Evolutionary conservation across 805 yeast species (phyloP), one percentile per base, ranked within the genome.

Genomic region (Tetrapisispora phaffii): DNA sequence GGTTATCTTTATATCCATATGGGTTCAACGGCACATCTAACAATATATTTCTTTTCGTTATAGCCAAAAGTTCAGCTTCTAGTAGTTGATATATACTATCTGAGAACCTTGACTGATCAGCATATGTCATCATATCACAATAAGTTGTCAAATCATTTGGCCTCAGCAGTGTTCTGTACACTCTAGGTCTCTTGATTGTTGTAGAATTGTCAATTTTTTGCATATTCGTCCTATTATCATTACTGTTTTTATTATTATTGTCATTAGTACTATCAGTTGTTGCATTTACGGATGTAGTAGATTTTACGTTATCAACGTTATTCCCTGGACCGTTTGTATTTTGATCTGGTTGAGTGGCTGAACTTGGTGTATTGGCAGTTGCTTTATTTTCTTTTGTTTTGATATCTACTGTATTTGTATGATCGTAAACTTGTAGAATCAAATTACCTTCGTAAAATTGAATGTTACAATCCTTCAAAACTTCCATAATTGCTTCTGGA

Each of bases 361-460:
- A 34, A 4, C 28, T 24, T 17, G 6, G n/a, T 9, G 35, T 4
- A 28, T 41, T 24, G 4, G 34, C 17, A 15, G 31, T 16, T 2
- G 45, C 42, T 26, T 42, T 47, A 44, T 24, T 41, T 35, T 49
- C 51, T 21, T 47, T 54, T 20, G 57, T 46, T 21, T 48, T 39
- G 3, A 63, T 54, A 44, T 63, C 67, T 2, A 59, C 63, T 16
- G 65, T 69, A 47, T 75, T 72, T 21, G 97, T 70, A 61, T 89
- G 96, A 63, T 90, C 98, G 52, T 76, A 77, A n/a, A 90, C 82
- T 58, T 86, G 86, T 41, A 90, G 63, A 15, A 90, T 85, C 34
- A 90, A 69, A 61, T 95, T 85, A 0, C 97, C 97, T 59, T 93
- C 97, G 60, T 86, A 90, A 44, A 87, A 76, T 48, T 78, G 77